A percentile compares a stretch with the other conserved stretches of the same genome.
phyloP scores from a whole-genome alignment of 2,329 filamentous ascomycete genomes.

The Ophiostoma sp. region DNA sequence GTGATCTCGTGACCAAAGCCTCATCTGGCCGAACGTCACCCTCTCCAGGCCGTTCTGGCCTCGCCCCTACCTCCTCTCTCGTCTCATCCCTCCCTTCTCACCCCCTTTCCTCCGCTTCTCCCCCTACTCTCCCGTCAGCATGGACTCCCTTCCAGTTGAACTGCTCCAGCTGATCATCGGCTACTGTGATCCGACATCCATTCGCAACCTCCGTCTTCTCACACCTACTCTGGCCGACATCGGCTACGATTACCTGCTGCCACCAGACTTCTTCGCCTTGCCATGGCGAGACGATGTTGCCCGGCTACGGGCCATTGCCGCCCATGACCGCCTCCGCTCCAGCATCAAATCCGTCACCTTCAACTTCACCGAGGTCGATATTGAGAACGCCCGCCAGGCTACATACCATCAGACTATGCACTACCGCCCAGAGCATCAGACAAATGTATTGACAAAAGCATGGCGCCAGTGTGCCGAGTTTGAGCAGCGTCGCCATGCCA shows the following conservation, averaged over 20 bases:
- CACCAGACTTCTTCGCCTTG: constrained; percentile 44
- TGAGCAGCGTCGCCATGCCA: constrained; percentile 37
- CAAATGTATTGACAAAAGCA: constrained; percentile 27
- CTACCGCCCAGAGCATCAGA: constrained; percentile 41
- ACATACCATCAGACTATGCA: constrained; percentile 42
- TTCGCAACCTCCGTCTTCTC: constrained; percentile 45
- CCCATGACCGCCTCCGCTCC: constrained; percentile 44
- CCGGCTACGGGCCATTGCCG: constrained; percentile 47
- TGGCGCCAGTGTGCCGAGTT: constrained; percentile 36
- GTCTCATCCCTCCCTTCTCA: not conserved
- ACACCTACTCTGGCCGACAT: constrained; percentile 43
- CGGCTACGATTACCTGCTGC: constrained; percentile 46
- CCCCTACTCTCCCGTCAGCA: constrained; percentile 24
- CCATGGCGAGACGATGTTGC: constrained; percentile 49
- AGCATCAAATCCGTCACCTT: constrained; percentile 48
- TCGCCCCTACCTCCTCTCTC: not conserved
- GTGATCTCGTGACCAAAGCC: constrained; percentile 19
- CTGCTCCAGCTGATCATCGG: constrained; percentile 45
- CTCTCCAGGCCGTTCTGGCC: not conserved
- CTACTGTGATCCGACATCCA: constrained; percentile 43
- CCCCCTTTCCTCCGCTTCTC: not conserved
- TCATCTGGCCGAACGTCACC: not conserved
- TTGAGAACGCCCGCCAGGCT: constrained; percentile 43
- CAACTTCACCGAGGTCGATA: constrained; percentile 47
- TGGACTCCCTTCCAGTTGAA: constrained; percentile 35